phyloP scores from a whole-genome alignment of 371 early-diverging fungal species.

The Funneliformis caledonium region DNA sequence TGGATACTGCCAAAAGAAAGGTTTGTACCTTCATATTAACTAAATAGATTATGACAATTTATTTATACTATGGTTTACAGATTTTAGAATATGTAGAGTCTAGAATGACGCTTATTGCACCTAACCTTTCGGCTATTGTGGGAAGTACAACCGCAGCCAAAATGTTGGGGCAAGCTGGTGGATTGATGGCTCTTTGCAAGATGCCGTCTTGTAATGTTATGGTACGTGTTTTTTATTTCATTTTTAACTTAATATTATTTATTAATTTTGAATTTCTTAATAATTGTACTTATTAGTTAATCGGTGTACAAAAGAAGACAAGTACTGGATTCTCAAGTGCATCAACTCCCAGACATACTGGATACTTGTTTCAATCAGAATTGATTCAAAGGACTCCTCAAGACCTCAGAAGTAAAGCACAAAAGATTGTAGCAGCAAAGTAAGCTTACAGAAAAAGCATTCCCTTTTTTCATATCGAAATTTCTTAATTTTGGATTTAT shows the following conservation, averaged over 20 bases:
- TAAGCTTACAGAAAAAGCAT: conserved; percentile 45
- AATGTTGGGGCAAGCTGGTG: conserved; percentile 91
- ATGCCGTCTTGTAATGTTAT: conserved; percentile 92
- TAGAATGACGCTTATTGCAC: conserved; percentile 91
- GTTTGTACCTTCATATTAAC: conserved; percentile 43
- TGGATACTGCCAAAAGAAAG: conserved; percentile 73
- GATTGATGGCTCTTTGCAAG: conserved; percentile 82
- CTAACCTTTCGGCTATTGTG: conserved; percentile 89
- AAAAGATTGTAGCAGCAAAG: conserved; percentile 84
- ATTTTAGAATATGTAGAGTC: conserved; percentile 92
- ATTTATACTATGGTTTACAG: conserved; percentile 42
- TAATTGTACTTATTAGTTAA: conserved; percentile 42
- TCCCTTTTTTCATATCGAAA: conserved; percentile 8
- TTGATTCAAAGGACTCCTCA: conserved; percentile 69
- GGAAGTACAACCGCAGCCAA: conserved; percentile 91
- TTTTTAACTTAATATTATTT: neutral
- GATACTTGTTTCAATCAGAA: conserved; percentile 81
- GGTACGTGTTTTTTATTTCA: conserved; percentile 48
- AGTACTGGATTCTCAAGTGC: conserved; percentile 82
- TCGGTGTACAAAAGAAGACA: conserved; percentile 65
- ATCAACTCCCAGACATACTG: conserved; percentile 74
- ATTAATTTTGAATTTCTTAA: neutral
- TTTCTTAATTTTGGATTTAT: conserved; percentile 13
- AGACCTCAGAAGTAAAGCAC: conserved; percentile 80
- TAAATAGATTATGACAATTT: neutral